A percentile compares a stretch with the other conserved stretches of the same genome.
Conservation (phyloP, 345 rosid species). For the Nephelium lappaceum region DNA sequence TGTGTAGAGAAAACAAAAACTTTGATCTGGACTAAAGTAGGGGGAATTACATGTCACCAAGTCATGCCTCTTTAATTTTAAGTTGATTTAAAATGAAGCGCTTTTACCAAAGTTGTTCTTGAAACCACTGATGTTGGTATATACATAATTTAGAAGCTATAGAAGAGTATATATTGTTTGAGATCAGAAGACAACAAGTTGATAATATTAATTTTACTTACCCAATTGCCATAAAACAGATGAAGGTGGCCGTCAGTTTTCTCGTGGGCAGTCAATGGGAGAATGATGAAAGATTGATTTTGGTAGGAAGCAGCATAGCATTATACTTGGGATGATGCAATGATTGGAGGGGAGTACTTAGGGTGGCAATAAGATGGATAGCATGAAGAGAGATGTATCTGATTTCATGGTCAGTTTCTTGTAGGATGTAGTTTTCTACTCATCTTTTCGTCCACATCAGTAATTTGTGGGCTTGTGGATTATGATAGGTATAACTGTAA, state of each 20-base stretch:
- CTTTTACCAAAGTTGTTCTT: background rate
- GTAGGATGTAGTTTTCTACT: constrained; percentile 19
- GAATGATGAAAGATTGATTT: constrained; percentile 22
- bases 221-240: constrained; percentile 34
- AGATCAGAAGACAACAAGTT: background rate
- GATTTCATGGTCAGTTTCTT: constrained; percentile 24
- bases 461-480: constrained; percentile 19
- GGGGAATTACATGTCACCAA: background rate
- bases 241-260: constrained; percentile 39
- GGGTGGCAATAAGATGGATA: constrained; percentile 16
- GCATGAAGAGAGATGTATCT: constrained; percentile 17
- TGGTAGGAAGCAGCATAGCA: constrained; percentile 14
- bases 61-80: background rate
- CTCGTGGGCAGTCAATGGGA: constrained; percentile 41
- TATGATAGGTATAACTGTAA: constrained; percentile 29
- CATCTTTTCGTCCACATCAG: background rate
- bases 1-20: background rate
- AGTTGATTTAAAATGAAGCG: background rate
- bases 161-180: background rate
- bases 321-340: background rate
- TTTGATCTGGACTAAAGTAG: background rate
- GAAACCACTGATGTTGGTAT: background rate
- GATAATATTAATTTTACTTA: background rate
- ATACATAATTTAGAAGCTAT: background rate
- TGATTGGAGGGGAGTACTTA: constrained; percentile 4